A percentile compares a stretch with the other conserved stretches of the same genome.
These are phyloP conservation scores for Gardenia jasminoides DNA, from an alignment of 257 asterid species.

Conservation along the genomic window DNA sequence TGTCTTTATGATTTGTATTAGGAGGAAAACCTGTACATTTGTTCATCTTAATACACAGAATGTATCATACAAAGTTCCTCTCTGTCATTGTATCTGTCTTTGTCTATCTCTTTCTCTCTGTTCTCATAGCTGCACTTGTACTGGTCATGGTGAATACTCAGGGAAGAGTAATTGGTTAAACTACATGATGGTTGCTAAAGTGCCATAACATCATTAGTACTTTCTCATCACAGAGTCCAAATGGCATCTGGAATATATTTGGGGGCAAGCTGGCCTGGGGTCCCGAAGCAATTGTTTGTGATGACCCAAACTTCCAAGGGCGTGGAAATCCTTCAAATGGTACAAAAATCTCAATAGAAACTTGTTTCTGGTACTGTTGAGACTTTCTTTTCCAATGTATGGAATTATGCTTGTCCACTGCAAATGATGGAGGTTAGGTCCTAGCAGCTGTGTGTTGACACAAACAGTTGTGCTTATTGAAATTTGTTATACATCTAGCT, in stretches of 20 bases:
- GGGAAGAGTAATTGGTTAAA: conserved; percentile 1
- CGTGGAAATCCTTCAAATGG: conserved; percentile 48
- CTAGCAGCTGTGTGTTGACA: neutral
- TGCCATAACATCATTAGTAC: conserved; percentile 5
- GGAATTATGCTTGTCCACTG: neutral
- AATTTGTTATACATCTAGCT: neutral
- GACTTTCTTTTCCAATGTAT: neutral
- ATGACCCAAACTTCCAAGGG: conserved; percentile 51
- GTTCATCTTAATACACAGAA: neutral
- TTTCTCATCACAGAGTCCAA: conserved; percentile 31
- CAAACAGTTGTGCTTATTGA: no score
- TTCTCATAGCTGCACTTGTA: neutral
- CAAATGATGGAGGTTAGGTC: neutral
- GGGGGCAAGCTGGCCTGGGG: conserved; percentile 53
- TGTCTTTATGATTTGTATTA: neutral
- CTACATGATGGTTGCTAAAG: conserved; percentile 6
- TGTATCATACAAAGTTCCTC: neutral
- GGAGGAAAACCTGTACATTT: neutral
- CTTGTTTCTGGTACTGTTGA: neutral
- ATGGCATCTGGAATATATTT: conserved; percentile 47
- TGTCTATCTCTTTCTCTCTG: neutral
- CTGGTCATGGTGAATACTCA: neutral
- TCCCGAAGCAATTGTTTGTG: conserved; percentile 47
- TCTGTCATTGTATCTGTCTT: neutral
- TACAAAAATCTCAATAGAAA: conserved; percentile 1